Evolutionary conservation across 1,284 basidiomycete genomes (phyloP).

Genomic region (Ceratobasidium sp.): DNA sequence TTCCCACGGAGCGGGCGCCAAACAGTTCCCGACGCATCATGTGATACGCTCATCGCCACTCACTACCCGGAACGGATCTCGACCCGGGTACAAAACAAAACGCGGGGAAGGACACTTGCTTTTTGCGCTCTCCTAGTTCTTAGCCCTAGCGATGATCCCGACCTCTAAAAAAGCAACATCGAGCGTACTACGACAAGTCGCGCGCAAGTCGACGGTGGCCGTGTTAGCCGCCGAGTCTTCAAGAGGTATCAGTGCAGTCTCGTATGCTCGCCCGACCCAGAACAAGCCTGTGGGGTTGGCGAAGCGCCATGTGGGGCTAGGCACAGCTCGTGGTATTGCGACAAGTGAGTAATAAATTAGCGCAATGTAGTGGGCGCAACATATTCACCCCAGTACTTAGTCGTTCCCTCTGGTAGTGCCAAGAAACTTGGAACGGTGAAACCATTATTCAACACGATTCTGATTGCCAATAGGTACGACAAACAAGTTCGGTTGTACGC

Average conservation of each 20-base stretch:
- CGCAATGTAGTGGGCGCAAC: background rate
- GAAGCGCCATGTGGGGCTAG: background rate
- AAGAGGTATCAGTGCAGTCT: background rate
- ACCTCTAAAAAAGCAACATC: slow-evolving; percentile 34
- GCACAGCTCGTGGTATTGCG: slow-evolving; percentile 3
- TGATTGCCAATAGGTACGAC: slow-evolving; percentile 81
- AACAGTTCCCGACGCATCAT: slow-evolving; percentile 36
- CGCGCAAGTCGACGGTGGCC: slow-evolving; percentile 13
- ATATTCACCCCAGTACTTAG: slow-evolving; percentile 1
- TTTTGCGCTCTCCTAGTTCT: background rate
- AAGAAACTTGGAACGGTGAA: slow-evolving; percentile 44
- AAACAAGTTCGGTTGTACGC: background rate
- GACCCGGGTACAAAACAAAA: slow-evolving; percentile 32
- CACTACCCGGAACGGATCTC: slow-evolving; percentile 35
- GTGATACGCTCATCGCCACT: slow-evolving; percentile 20
- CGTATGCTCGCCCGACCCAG: background rate
- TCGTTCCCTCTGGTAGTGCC: background rate
- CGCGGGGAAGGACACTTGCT: background rate
- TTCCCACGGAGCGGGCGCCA: background rate
- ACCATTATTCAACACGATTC: slow-evolving; percentile 77
- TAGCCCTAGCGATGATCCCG: slow-evolving; percentile 26
- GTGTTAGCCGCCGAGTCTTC: slow-evolving; percentile 15
- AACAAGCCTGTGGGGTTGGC: background rate
- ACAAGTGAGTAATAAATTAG: slow-evolving; percentile 1
- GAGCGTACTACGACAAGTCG: slow-evolving; percentile 26